These are phyloP conservation scores for Fusarium concolor DNA, from an alignment of 2,329 filamentous ascomycete species.

Conservation along the genomic window DNA sequence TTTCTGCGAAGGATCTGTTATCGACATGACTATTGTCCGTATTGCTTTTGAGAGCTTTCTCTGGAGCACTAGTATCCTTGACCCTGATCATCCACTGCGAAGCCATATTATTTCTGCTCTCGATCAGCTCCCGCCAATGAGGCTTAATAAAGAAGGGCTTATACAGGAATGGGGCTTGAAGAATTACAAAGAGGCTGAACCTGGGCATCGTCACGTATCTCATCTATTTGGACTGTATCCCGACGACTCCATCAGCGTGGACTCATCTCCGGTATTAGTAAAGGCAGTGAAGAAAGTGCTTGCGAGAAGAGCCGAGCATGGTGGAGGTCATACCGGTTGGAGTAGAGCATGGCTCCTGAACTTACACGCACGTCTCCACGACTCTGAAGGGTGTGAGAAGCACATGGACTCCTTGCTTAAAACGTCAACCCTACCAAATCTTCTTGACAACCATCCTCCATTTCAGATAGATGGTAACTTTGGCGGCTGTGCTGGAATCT, in stretches of 20 bases:
- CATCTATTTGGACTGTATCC: constrained; percentile 63
- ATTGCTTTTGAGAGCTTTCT: constrained; percentile 41
- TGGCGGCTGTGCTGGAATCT: constrained; percentile 39
- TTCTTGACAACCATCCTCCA: constrained; percentile 41
- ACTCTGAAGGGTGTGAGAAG: constrained; percentile 18
- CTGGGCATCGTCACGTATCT: constrained; percentile 63
- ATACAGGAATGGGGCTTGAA: constrained; percentile 56
- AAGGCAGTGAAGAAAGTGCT: constrained; percentile 48
- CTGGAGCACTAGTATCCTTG: constrained; percentile 23
- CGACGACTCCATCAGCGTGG: constrained; percentile 46
- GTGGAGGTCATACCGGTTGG: constrained; percentile 64
- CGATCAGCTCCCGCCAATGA: constrained; percentile 15
- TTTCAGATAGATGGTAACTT: constrained; percentile 50
- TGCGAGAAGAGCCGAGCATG: constrained; percentile 46
- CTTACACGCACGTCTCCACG: constrained; percentile 58
- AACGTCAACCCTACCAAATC: constrained; percentile 32
- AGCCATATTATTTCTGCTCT: constrained; percentile 10
- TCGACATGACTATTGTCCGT: constrained; percentile 38
- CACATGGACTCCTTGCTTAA: constrained; percentile 37
- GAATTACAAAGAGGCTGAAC: constrained; percentile 56
- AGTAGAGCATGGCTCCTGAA: constrained; percentile 63
- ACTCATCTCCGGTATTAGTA: constrained; percentile 35
- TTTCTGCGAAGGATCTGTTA: constrained; percentile 45
- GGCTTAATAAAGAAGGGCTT: constrained; percentile 30
- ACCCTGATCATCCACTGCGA: constrained; percentile 8